Conservation (phyloP, 768 basidiomycete species). For the Plicaturopsis crispa region DNA sequence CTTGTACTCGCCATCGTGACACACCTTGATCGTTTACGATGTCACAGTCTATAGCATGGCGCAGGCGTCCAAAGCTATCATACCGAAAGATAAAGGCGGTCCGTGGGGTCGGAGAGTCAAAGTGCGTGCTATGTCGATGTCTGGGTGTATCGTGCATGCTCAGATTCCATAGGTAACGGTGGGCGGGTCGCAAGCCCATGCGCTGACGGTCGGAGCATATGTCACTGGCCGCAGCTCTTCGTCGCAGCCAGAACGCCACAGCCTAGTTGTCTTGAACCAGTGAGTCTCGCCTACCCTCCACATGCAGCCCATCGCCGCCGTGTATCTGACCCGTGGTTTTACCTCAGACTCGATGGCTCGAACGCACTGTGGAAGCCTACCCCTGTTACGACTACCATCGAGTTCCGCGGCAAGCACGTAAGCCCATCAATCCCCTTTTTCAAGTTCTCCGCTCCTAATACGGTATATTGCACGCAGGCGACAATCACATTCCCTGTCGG, state of each 20-base stretch:
- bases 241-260: conserved; percentile 56
- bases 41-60: conserved; percentile 60
- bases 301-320: neutral
- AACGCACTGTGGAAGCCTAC: conserved; percentile 47
- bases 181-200: conserved; percentile 46
- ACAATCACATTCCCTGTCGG: too few species aligned
- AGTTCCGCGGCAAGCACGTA: conserved; percentile 58
- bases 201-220: conserved; percentile 58
- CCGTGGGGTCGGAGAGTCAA: conserved; percentile 65
- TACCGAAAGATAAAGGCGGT: conserved; percentile 61
- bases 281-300: conserved; percentile 31
- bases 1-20: too few species aligned
- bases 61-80: conserved; percentile 65
- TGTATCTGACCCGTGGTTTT: conserved; percentile 3
- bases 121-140: conserved; percentile 19
- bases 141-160: neutral
- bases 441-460: too few species aligned
- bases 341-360: conserved; percentile 44
- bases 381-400: conserved; percentile 50
- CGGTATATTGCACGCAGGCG: too few species aligned
- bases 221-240: conserved; percentile 48
- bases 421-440: too few species aligned
- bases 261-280: conserved; percentile 69
- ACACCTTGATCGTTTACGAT: neutral
- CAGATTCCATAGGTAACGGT: conserved; percentile 37